A percentile compares a stretch with the other conserved stretches of the same genome.
Conservation (phyloP, 2,329 filamentous ascomycete genomes). For the Aspergillus neotritici region DNA sequence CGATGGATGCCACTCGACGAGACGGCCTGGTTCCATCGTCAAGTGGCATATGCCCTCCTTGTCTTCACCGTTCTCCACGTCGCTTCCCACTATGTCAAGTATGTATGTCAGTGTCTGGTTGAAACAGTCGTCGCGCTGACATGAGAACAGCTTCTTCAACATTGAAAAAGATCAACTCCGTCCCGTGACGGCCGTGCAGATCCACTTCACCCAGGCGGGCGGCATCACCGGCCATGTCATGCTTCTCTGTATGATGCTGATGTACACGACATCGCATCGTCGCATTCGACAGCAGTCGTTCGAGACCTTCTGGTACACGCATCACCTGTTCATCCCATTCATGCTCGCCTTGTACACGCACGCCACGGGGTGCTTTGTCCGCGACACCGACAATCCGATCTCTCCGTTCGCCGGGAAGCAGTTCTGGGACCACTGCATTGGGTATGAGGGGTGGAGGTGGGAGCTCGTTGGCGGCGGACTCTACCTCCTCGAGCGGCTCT, state of each 20-base stretch:
- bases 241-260: constrained; percentile 97
- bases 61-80: constrained; percentile 76
- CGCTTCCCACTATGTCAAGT: constrained; percentile 88
- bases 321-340: constrained; percentile 97
- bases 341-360: constrained; percentile 91
- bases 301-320: constrained; percentile 98
- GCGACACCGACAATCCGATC: constrained; percentile 64
- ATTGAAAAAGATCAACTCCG: constrained; percentile 82
- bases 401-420: constrained; percentile 77
- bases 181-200: constrained; percentile 72
- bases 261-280: constrained; percentile 92
- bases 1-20: constrained; percentile 91
- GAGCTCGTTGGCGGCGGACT: constrained; percentile 80
- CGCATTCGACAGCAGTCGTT: constrained; percentile 95
- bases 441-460: constrained; percentile 96
- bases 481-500: constrained; percentile 82
- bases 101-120: constrained; percentile 46
- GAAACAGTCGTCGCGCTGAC: constrained; percentile 18
- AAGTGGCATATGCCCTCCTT: constrained; percentile 83
- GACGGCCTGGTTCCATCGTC: constrained; percentile 92
- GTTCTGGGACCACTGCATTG: constrained; percentile 91
- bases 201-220: constrained; percentile 83
- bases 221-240: constrained; percentile 96
- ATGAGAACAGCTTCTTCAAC: constrained; percentile 75
- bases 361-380: constrained; percentile 92